These are phyloP conservation scores for Aspergillus brasiliensis DNA, from an alignment of 2,329 filamentous ascomycete species.

Conservation along the genomic window DNA sequence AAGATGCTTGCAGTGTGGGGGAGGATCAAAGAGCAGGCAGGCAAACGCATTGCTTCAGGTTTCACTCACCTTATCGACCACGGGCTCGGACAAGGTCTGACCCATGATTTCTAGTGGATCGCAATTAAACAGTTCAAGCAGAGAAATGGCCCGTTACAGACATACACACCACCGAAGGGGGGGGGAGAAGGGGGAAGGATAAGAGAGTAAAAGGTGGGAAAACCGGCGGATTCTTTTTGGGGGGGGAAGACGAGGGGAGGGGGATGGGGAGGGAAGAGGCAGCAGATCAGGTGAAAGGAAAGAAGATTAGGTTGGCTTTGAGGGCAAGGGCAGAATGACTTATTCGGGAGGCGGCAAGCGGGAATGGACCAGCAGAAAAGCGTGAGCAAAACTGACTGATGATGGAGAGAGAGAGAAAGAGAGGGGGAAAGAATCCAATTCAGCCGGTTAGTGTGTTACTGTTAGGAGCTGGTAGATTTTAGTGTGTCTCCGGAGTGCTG, in stretches of 20 bases:
- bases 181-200: conserved; percentile 9
- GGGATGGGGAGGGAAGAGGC: conserved; percentile 28
- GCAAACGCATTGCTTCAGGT: conserved; percentile 22
- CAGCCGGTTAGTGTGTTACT: no score
- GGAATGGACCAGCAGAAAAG: conserved; percentile 16
- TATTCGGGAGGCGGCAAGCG: conserved; percentile 20
- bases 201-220: neutral
- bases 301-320: conserved; percentile 20
- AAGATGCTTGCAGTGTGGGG: conserved; percentile 30
- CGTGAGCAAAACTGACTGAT: neutral
- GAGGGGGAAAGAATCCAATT: conserved; percentile 13
- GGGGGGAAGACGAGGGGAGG: conserved; percentile 15
- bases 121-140: conserved; percentile 21
- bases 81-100: conserved; percentile 98
- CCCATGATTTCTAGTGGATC: conserved; percentile 68
- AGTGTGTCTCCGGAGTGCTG: neutral
- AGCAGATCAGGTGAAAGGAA: conserved; percentile 10
- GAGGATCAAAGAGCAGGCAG: conserved; percentile 26
- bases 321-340: conserved; percentile 25
- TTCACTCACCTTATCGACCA: conserved; percentile 89
- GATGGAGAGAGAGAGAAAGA: neutral
- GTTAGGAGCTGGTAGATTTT: neutral
- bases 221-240: conserved; percentile 4
- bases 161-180: conserved; percentile 11
- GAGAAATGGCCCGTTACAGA: conserved; percentile 15